These are phyloP conservation scores for Neurospora sp. DNA, from an alignment of 495 filamentous ascomycete species.

Conservation along the genomic window DNA sequence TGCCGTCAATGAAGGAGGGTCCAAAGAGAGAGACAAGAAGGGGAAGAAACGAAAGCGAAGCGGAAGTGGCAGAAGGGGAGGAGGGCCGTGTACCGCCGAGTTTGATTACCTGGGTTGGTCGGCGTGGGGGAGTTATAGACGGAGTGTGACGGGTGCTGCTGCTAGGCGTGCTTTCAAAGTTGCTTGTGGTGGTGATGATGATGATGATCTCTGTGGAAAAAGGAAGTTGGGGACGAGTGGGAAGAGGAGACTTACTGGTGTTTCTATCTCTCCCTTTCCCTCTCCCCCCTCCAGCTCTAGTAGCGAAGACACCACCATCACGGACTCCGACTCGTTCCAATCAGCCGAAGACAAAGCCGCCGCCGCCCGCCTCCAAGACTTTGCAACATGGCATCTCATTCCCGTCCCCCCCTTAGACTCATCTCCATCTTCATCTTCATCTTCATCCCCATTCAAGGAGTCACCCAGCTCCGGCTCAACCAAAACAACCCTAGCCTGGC, in stretches of 20 bases:
- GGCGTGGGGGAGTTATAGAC: constrained; percentile 24
- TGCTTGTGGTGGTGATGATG: neutral
- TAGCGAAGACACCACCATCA: neutral
- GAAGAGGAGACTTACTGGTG: neutral
- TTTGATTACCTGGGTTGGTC: constrained; percentile 37
- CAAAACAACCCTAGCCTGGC: neutral
- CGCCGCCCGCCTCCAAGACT: neutral
- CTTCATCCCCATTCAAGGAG: neutral
- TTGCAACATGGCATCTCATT: neutral
- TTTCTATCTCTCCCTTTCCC: neutral
- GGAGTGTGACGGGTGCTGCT: constrained; percentile 10
- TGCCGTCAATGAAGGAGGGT: neutral
- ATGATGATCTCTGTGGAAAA: neutral
- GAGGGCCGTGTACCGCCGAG: constrained; percentile 19
- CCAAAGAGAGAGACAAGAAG: neutral
- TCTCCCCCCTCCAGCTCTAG: neutral
- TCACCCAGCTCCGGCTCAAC: neutral
- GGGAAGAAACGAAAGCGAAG: neutral
- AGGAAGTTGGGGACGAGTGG: neutral
- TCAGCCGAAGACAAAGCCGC: neutral
- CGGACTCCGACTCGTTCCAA: neutral
- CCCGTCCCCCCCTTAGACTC: neutral
- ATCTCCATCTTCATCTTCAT: neutral
- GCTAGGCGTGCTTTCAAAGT: neutral
- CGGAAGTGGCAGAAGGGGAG: neutral